Evolutionary conservation across 139 green algal genomes (phyloP).

Genomic region (Closterium sp.): DNA sequence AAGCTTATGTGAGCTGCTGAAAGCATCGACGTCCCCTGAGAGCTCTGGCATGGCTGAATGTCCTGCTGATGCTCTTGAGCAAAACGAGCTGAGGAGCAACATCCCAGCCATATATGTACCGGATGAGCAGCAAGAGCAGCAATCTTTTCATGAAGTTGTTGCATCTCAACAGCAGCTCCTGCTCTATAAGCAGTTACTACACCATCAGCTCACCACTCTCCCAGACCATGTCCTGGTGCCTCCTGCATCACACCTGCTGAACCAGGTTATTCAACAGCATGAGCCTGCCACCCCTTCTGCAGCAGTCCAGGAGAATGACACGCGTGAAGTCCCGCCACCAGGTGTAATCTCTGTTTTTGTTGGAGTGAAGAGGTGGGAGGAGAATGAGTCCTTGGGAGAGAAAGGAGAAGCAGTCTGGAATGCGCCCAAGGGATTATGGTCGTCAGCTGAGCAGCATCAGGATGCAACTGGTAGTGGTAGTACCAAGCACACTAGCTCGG

Average conservation of each 20-base stretch:
- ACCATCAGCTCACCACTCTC: not conserved
- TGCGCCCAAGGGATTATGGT: not conserved
- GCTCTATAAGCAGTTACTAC: not conserved
- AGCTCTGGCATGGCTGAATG: not conserved
- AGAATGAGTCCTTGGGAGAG: not conserved
- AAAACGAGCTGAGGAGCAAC: not conserved
- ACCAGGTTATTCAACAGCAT: not conserved
- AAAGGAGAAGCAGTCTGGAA: not conserved
- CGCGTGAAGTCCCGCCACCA: not conserved
- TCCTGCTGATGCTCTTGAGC: not conserved
- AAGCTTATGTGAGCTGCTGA: not conserved
- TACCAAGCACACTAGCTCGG: not conserved
- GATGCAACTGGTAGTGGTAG: not conserved
- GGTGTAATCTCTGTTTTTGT: not conserved
- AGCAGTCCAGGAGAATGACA: not conserved
- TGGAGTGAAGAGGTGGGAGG: not conserved
- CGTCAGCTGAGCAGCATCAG: not conserved
- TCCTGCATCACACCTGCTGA: not conserved
- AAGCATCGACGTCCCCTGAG: not conserved
- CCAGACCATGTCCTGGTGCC: not conserved
- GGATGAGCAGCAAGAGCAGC: too few relatives aligned
- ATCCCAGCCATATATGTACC: too few relatives aligned
- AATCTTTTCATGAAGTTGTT: not conserved
- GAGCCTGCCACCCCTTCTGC: not conserved
- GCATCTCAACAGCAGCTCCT: not conserved